Percentiles rank a stretch among this genome's conserved stretches.
phyloP scores from a whole-genome alignment of 768 basidiomycete species.

The Lactarius sp. region DNA sequence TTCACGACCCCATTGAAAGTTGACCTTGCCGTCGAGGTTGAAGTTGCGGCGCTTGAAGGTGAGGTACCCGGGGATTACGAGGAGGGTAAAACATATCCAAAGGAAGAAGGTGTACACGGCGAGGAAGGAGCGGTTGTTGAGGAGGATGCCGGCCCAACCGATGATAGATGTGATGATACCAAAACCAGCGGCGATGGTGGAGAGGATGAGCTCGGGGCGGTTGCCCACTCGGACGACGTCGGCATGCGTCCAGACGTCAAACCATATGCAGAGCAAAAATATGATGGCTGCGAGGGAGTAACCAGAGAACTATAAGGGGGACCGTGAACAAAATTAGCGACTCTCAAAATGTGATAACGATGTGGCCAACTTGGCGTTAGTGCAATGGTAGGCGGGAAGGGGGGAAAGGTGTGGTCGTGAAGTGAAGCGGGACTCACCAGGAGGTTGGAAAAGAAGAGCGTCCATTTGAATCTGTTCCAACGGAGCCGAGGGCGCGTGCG shows the following conservation, averaged over 20 bases:
- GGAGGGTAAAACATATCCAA: conserved; percentile 68
- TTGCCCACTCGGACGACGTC: conserved; percentile 73
- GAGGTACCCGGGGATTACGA: conserved; percentile 72
- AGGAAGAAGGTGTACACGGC: conserved; percentile 66
- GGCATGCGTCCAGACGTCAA: conserved; percentile 63
- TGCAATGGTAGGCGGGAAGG: neutral
- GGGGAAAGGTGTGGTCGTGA: neutral
- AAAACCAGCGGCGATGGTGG: conserved; percentile 57
- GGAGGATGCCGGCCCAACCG: conserved; percentile 74
- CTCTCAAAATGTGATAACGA: neutral
- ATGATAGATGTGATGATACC: conserved; percentile 62
- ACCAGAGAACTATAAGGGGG: conserved; percentile 42
- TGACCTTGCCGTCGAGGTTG: conserved; percentile 80
- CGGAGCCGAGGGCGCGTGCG: conserved; percentile 43
- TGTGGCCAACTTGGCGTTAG: neutral
- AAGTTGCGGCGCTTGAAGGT: conserved; percentile 70
- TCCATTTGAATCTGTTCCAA: conserved; percentile 88
- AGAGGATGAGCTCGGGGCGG: conserved; percentile 59
- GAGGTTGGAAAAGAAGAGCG: conserved; percentile 60
- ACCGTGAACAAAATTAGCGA: neutral
- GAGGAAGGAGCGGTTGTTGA: conserved; percentile 81
- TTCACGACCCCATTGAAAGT: conserved; percentile 65
- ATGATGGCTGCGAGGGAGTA: conserved; percentile 62
- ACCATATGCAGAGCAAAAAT: conserved; percentile 68
- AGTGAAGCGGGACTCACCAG: conserved; percentile 35